Base-by-base conservation (phyloP, 371 early-diverging fungal species). In the Mortierella sp. region DNA sequence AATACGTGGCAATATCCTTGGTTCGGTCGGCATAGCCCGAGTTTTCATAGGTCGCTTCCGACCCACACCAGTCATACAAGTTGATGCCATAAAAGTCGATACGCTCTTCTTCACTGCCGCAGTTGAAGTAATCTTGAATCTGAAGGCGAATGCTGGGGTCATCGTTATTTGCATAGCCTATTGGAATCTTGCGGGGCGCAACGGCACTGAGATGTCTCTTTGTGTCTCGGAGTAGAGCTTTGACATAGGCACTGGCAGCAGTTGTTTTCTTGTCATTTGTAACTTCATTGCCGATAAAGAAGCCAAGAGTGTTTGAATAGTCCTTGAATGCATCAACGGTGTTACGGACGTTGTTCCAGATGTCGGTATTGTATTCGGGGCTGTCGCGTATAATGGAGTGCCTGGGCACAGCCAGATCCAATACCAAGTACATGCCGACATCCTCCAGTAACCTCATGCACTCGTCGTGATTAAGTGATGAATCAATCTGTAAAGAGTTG, bases 271-370 rank as follows among this genome's bases (percentile, higher is more conserved):
- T 85, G 70, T 91, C 90, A 67, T 93, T 93, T 51, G 93, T 88
- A 4, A 94, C 94, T 83, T 94, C 96, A 78, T 95, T 95, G 14
- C 95, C 95, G 20, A 91, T 93, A 75, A 95, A 84, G 84, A 93
- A 94, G 18, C 87, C 95, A 18, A 91, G 70, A 28, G 90, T 74
- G 76, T 94, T 93, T 54, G 83, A 57, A 66, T 93, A 94, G 32
- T 88, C 84, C 40, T 89, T 65, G 75, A 94, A 94, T 1, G 90
- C 92, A 60, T 90, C 91, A 22, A 93, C 87, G 35, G 93, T 91
- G 26, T 84, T 81, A 37, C 78, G 88, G 75, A 88, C 91, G 67
- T 88, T 86, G 59, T 86, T 79, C 70, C 90, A 90, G 20, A 92
- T 74, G n/a, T 83, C 79, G 37, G 86, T 77, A 62, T 88, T 87